These are phyloP conservation scores for Suhomyces bolitotheri DNA, from an alignment of 1,139 yeast species.

Conservation along the genomic window DNA sequence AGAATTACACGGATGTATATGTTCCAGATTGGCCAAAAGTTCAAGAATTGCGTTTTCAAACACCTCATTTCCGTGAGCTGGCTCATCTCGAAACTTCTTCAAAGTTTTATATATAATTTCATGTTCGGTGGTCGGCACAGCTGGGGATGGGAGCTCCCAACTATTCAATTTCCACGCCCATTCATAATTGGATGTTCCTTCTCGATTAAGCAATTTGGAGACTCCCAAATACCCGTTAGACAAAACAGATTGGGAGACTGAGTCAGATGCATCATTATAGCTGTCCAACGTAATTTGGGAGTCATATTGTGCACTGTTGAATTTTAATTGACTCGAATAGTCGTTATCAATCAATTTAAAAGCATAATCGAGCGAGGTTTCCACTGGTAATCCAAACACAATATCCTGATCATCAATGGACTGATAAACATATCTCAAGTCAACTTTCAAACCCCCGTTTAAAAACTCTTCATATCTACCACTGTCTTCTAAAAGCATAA, in stretches of 20 bases:
- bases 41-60: conserved; percentile 24
- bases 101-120: conserved; percentile 49
- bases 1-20: conserved; percentile 3
- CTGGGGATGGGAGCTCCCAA: conserved; percentile 64
- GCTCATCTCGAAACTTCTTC: conserved; percentile 40
- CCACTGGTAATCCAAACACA: conserved; percentile 60
- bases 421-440: conserved; percentile 38
- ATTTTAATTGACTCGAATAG: conserved; percentile 46
- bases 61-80: conserved; percentile 15
- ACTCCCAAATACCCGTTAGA: conserved; percentile 51
- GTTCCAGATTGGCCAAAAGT: conserved; percentile 18
- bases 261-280: background rate
- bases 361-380: conserved; percentile 54
- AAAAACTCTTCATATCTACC: conserved; percentile 2
- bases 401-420: conserved; percentile 62
- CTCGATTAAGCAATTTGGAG: conserved; percentile 32
- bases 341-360: conserved; percentile 40
- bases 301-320: conserved; percentile 60
- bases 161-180: conserved; percentile 72
- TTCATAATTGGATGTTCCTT: conserved; percentile 26
- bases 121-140: conserved; percentile 32
- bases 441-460: conserved; percentile 12
- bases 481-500: conserved; percentile 57
- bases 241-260: conserved; percentile 34
- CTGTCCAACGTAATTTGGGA: conserved; percentile 29